Evolutionary conservation across 2,329 filamentous ascomycete genomes (phyloP), one percentile per base, ranked within the genome.

Genomic region (Xylaria sp.): DNA sequence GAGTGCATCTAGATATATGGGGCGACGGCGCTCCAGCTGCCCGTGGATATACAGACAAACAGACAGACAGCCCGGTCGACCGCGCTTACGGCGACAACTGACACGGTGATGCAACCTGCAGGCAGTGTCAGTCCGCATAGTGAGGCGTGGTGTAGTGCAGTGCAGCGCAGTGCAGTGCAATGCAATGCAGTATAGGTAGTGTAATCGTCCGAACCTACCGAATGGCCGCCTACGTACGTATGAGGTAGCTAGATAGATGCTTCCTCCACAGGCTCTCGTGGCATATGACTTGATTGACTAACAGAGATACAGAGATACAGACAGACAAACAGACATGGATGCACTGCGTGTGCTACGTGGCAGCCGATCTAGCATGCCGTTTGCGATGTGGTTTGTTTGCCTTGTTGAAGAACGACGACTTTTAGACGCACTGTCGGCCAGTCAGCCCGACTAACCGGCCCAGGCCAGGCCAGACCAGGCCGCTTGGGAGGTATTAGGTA

Each of bases 261-360:
- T 11, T 45, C 17, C 17, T 19, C 42, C 42, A 47, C 4, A 30
- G 21, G 53, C 24, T 39, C 59, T 50, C 56, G 36, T 59, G 34
- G 57, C 39, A 17, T 47, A 47, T 47, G 42, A 47, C 42, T n/a
- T 47, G 42, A 17, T 17, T 47, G n/a, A 47, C n/a, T 5, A 17
- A 47, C 17, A 7, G 12, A 19, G 2, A n/a, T 14, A 14, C 12
- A 5, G n/a, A 36, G 3, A 19, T 17, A 32, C 8, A 19, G 27
- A 34, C 19, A 21, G 8, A 27, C 48, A 21, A 12, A 51, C n/a
- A 51, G n/a, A 17, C 48, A 48, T 61, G 36, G 34, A 54, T 67
- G 68, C 61, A 55, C 30, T 64, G 42, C 30, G 64, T 48, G 65
- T 69, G 61, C 64, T 69, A 69, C 68, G 68, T 69, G 68, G 68